Percentiles rank a stretch among this genome's conserved stretches.
These are phyloP conservation scores for Lactarius tabidus DNA, from an alignment of 768 basidiomycete genomes.

Conservation along the genomic window DNA sequence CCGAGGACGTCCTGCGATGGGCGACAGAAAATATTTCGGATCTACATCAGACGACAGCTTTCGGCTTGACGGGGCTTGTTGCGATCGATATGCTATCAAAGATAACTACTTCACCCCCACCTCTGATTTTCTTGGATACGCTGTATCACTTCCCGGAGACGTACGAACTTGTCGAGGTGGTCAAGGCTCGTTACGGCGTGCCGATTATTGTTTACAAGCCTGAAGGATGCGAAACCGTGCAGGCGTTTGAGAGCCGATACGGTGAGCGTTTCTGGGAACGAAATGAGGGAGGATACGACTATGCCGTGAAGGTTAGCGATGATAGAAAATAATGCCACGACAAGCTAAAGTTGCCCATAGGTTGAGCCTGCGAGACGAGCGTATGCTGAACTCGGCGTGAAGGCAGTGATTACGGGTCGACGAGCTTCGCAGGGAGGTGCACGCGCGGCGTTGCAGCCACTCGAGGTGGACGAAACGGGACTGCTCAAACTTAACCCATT, in stretches of 20 bases:
- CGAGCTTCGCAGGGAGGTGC: constrained; percentile 93
- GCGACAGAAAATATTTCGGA: constrained; percentile 72
- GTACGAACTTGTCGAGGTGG: constrained; percentile 81
- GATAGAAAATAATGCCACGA: background rate
- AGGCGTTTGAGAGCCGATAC: constrained; percentile 75
- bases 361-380: constrained; percentile 92
- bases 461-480: constrained; percentile 89
- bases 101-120: constrained; percentile 61
- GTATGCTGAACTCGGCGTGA: constrained; percentile 72
- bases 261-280: constrained; percentile 84
- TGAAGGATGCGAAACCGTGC: constrained; percentile 55
- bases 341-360: constrained; percentile 36
- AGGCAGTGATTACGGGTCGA: constrained; percentile 91
- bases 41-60: constrained; percentile 92
- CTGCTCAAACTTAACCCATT: constrained; percentile 94
- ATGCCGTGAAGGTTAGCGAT: constrained; percentile 72
- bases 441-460: constrained; percentile 71
- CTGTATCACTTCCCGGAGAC: constrained; percentile 95
- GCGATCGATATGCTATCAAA: constrained; percentile 93
- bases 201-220: constrained; percentile 78
- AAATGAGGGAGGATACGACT: constrained; percentile 88
- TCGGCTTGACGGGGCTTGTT: constrained; percentile 92
- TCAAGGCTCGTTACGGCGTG: constrained; percentile 68
- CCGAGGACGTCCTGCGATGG: constrained; percentile 86
- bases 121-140: constrained; percentile 95